phyloP scores from a whole-genome alignment of 2,329 filamentous ascomycete genomes.

The Aspergillus sp. region DNA sequence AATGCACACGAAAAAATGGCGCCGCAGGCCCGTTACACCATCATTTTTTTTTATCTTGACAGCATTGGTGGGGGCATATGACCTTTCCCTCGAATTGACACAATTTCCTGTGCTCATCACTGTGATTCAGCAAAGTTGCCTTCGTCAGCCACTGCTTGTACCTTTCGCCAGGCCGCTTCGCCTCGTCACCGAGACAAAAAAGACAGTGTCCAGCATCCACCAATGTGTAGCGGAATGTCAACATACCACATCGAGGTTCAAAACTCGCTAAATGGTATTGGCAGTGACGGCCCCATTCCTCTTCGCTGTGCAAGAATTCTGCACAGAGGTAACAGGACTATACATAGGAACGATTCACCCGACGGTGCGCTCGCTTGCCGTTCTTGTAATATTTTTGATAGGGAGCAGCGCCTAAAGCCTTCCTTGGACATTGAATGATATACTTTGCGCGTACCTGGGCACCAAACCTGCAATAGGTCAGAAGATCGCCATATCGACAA shows the following conservation, averaged over 20 bases:
- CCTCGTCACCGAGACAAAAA: too few species aligned
- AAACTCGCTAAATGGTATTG: too few species aligned
- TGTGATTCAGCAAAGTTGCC: too few species aligned
- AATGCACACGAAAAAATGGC: conserved; percentile 10
- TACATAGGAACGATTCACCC: not conserved
- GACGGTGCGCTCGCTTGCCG: not conserved
- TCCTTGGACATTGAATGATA: not conserved
- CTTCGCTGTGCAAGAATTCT: not conserved
- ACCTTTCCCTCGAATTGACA: too few species aligned
- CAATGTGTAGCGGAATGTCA: too few species aligned
- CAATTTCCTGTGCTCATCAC: too few species aligned
- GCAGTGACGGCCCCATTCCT: not conserved
- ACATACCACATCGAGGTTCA: too few species aligned
- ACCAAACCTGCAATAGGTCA: not conserved
- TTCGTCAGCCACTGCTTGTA: too few species aligned
- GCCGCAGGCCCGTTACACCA: not conserved
- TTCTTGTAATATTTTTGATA: not conserved
- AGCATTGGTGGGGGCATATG: too few species aligned
- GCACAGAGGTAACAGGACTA: not conserved
- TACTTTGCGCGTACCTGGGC: not conserved
- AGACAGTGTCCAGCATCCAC: too few species aligned
- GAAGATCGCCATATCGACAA: not conserved
- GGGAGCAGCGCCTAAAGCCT: not conserved
- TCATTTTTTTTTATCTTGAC: conserved; percentile 10
- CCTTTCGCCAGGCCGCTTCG: too few species aligned